phyloP scores from a whole-genome alignment of 2,329 filamentous ascomycete species.

The Fusarium virguliforme region DNA sequence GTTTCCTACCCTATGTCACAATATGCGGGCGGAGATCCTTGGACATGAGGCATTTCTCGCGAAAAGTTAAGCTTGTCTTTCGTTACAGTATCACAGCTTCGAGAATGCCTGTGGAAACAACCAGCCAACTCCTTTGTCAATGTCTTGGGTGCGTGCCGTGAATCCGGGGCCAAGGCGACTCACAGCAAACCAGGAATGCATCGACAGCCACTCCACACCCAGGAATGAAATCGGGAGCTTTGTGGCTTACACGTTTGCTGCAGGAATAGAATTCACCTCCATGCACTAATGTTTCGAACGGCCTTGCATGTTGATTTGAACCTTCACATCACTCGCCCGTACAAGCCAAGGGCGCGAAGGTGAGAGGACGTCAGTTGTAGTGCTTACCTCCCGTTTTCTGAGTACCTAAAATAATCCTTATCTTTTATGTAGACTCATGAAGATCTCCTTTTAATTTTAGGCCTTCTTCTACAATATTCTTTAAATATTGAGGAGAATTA shows the following conservation, averaged over 20 bases:
- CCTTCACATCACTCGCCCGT: background rate
- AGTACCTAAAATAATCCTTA: no score
- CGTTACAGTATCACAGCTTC: no score
- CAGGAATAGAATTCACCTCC: background rate
- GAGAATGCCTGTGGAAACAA: background rate
- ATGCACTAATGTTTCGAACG: background rate
- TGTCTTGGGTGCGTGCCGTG: background rate
- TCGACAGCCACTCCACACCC: background rate
- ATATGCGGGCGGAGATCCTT: background rate
- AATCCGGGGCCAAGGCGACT: background rate
- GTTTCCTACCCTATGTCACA: slow-evolving; percentile 2
- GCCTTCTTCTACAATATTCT: no score
- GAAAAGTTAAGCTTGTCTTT: no score
- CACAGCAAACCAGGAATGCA: background rate
- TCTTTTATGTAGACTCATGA: no score
- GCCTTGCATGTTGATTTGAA: background rate
- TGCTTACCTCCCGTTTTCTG: no score
- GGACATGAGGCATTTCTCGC: background rate
- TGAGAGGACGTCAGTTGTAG: no score
- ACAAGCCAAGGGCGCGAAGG: no score
- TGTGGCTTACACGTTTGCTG: background rate
- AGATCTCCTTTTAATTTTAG: no score
- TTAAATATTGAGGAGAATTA: no score
- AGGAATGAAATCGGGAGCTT: background rate
- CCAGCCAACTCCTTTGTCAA: background rate